Evolutionary conservation across 306 rosid genomes (phyloP).

Genomic region (Cercis canadensis): DNA sequence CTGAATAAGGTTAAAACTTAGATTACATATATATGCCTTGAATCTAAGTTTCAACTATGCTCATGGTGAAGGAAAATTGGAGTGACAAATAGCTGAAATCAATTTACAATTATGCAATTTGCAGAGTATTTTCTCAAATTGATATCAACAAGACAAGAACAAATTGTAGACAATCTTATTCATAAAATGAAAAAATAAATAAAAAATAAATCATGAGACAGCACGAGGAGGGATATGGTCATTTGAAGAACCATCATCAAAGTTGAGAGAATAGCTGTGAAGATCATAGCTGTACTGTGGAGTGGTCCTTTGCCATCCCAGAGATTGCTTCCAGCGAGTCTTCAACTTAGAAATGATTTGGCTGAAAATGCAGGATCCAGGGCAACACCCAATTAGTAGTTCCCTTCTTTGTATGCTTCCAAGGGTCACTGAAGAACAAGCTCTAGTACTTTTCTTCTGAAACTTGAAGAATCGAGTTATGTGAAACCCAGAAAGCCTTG

Average conservation of each 20-base stretch:
- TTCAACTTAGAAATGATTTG: conserved; percentile 57
- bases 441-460: conserved; percentile 47
- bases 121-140: not conserved
- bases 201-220: conserved; percentile 25
- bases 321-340: conserved; percentile 63
- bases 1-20: too few species aligned
- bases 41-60: too few species aligned
- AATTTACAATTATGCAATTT: conserved; percentile 43
- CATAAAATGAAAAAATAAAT: not conserved
- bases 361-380: conserved; percentile 45
- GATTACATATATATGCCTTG: too few species aligned
- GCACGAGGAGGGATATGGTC: conserved; percentile 35
- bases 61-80: too few species aligned
- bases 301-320: conserved; percentile 46
- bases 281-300: conserved; percentile 71
- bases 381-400: conserved; percentile 35
- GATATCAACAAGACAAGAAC: conserved; percentile 9
- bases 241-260: conserved; percentile 66
- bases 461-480: conserved; percentile 48
- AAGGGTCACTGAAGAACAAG: conserved; percentile 56
- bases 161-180: conserved; percentile 28
- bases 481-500: conserved; percentile 50
- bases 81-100: conserved; percentile 20
- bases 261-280: conserved; percentile 82
- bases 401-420: conserved; percentile 44